Evolutionary conservation across 495 filamentous ascomycete genomes (phyloP).

Genomic region (Annulohypoxylon bovei): DNA sequence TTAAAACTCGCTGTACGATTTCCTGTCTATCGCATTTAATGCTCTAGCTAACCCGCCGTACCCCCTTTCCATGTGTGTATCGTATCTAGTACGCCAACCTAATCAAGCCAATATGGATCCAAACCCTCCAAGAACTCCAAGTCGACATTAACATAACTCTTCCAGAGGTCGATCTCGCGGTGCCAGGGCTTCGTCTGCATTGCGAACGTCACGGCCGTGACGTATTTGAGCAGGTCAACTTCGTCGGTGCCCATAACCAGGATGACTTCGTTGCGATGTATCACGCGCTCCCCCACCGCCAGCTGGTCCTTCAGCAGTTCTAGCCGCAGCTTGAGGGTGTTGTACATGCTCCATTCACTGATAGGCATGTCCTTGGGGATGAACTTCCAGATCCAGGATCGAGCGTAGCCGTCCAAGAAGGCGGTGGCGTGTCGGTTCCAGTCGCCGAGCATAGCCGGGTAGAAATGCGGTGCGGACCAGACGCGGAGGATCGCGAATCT

Average conservation of each 20-base stretch:
- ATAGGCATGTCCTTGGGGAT: constrained; percentile 61
- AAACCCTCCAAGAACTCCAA: constrained; percentile 55
- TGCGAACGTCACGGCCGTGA: constrained; percentile 54
- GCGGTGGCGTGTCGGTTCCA: constrained; percentile 44
- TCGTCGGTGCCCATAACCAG: constrained; percentile 60
- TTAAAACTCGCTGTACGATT: background rate
- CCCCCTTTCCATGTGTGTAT: background rate
- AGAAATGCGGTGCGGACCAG: constrained; percentile 63
- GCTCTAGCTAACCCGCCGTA: background rate
- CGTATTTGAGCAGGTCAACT: constrained; percentile 52
- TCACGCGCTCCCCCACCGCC: constrained; percentile 49
- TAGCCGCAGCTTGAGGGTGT: constrained; percentile 46
- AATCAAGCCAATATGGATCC: constrained; percentile 55
- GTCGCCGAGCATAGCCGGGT: constrained; percentile 57
- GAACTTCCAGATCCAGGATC: constrained; percentile 60
- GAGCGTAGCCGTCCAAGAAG: constrained; percentile 53
- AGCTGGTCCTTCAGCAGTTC: constrained; percentile 39
- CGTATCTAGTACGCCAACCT: background rate
- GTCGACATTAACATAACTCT: constrained; percentile 63
- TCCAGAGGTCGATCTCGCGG: constrained; percentile 63
- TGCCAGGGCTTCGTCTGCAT: constrained; percentile 63
- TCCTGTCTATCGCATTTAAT: background rate
- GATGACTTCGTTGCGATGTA: constrained; percentile 53
- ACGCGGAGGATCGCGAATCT: constrained; percentile 59
- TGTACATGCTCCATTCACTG: constrained; percentile 57